phyloP scores from a whole-genome alignment of 306 rosid genomes.

The Citrullus colocynthis region DNA sequence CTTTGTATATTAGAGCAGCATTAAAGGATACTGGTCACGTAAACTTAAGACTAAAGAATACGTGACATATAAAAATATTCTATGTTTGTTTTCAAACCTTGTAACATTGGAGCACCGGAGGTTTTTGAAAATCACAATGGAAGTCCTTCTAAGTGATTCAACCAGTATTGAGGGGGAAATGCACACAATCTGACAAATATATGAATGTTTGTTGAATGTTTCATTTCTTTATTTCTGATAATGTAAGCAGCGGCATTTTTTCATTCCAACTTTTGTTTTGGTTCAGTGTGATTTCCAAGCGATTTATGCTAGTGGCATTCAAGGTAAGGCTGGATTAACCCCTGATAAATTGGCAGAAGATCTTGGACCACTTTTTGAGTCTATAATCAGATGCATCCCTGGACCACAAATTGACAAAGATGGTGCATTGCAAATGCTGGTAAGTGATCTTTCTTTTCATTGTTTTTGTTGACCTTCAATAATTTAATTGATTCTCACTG shows the following conservation, averaged over 20 bases:
- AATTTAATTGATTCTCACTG: neutral
- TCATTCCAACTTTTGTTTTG: slow-evolving; percentile 9
- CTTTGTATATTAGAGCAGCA: neutral
- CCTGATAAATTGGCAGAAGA: slow-evolving; percentile 84
- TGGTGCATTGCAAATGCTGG: slow-evolving; percentile 96
- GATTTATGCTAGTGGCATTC: slow-evolving; percentile 94
- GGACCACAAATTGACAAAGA: slow-evolving; percentile 90
- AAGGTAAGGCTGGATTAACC: slow-evolving; percentile 87
- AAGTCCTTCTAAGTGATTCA: neutral
- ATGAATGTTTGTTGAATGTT: neutral
- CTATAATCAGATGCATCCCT: slow-evolving; percentile 94
- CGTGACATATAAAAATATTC: neutral
- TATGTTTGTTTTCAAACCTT: neutral
- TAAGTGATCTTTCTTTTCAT: slow-evolving; percentile 29
- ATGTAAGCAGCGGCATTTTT: neutral
- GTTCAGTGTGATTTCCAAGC: slow-evolving; percentile 90
- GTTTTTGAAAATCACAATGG: neutral
- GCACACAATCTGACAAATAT: neutral
- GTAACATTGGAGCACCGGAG: neutral
- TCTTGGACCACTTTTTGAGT: slow-evolving; percentile 94
- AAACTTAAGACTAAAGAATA: neutral
- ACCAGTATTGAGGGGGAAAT: neutral
- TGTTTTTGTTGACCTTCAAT: slow-evolving; percentile 1
- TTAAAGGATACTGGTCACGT: neutral
- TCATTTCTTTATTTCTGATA: neutral